phyloP scores from a whole-genome alignment of 2,329 filamentous ascomycete genomes.

The Elsinoe fawcettii region DNA sequence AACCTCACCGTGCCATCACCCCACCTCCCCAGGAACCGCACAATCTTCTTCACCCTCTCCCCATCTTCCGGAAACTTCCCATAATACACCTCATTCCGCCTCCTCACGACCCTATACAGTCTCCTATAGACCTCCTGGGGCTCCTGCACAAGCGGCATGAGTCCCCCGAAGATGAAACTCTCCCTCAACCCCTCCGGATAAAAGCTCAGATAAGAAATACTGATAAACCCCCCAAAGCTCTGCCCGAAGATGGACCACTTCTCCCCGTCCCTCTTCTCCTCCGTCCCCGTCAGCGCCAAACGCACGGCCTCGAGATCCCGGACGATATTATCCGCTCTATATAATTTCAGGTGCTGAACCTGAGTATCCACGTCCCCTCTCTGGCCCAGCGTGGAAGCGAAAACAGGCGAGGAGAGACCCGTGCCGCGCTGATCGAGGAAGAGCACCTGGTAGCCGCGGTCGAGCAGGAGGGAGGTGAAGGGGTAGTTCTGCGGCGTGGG shows the following conservation, averaged over 20 bases:
- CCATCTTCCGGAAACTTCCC: constrained; percentile 77
- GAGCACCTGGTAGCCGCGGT: constrained; percentile 73
- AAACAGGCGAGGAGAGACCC: constrained; percentile 73
- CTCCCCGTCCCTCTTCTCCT: constrained; percentile 55
- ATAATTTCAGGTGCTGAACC: constrained; percentile 71
- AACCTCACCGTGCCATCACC: constrained; percentile 54
- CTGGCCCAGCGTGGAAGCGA: constrained; percentile 60
- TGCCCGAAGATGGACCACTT: constrained; percentile 86
- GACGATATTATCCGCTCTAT: constrained; percentile 86
- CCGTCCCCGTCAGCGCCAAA: constrained; percentile 61
- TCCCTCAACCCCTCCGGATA: constrained; percentile 71
- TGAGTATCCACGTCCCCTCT: constrained; percentile 59
- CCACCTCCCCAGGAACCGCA: constrained; percentile 52
- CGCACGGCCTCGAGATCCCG: constrained; percentile 82
- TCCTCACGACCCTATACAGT: constrained; percentile 59
- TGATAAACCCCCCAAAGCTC: constrained; percentile 85
- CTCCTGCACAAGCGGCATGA: constrained; percentile 65
- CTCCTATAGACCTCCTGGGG: constrained; percentile 69
- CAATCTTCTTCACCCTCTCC: constrained; percentile 57
- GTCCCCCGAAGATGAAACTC: constrained; percentile 72
- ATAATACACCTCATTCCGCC: constrained; percentile 75
- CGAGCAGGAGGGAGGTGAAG: constrained; percentile 63
- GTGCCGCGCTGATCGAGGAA: constrained; percentile 89
- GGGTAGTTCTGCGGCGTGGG: constrained; percentile 64
- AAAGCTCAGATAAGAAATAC: constrained; percentile 74